Base-by-base conservation (phyloP, 352 stramenopile species). In the Phytophthora megakarya region DNA sequence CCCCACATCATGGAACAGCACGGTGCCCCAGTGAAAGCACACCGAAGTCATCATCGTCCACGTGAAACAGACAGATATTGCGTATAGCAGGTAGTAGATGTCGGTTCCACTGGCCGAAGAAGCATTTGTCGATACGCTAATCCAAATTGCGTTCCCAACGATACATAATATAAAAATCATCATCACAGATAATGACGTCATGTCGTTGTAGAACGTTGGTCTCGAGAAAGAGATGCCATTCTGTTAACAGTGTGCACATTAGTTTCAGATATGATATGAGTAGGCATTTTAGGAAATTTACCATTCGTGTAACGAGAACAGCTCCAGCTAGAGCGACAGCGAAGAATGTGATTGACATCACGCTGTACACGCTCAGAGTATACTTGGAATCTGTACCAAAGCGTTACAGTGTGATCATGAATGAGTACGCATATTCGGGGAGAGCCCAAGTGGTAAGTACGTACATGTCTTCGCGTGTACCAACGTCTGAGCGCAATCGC, bases 11-110 rank as follows among this genome's bases (percentile, higher is more conserved):
- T 90, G 76, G 60, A 86, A 85, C 21, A 93, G 71, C 25, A 93
- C 84, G 0, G 75, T 87, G 2, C 80, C 74, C 87, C 87, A 95
- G 71, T 95, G 87, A 71, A 94, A 92, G 59, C 84, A 92, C 22
- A 94, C 82, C 1, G 87, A 89, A 12, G 81, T 92, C 78, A 95
- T 90, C 81, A 95, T 92, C 22, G 80, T 93, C 85, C 87, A 95
- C 21, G 80, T 82, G 46, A 87, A 93, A 54, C 80, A 90, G 18
- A 70, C 68, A 53, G 79, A 81, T 61, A 92, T 88, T 11, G 81
- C 78, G 11, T 75, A 78, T 12, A 92, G 50, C 48, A 93, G 50
- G 55, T 89, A 94, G 65, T 92, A 92, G 3, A 93, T 75, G 44
- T 92, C 79, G 22, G 72, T 90, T 12, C 71, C 82, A 22, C 70